Evolutionary conservation across 2,329 filamentous ascomycete species (phyloP), one percentile per base, ranked within the genome.

Genomic region (Pseudophaeomoniella oleicola): DNA sequence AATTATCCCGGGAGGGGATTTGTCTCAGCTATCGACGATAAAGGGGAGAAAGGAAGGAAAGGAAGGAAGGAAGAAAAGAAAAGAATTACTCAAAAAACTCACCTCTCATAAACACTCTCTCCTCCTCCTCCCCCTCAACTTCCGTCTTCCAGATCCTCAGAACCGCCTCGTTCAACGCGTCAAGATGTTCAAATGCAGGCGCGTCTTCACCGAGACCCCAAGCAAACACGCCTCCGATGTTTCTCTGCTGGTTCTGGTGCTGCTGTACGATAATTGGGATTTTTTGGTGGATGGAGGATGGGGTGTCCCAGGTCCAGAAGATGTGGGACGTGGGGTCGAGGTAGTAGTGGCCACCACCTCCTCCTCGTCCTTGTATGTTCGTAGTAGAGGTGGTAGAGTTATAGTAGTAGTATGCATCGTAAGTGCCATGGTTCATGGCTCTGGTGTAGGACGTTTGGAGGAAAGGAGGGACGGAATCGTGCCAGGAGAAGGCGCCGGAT

Each of bases 301-400:
- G 63, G 0, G 75, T 80, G 41, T 86, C 81, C 63, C 76, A 85
- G 0, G 77, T 77, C 81, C 81, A 86, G 68, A 80, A 86, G 18
- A 78, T 51, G 37, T 67, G 57, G 44, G 72, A 62, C 3, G 58
- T 43, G 1, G 51, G 40, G 48, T 86, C 81, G 64, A 71, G 81
- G 55, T 72, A 84, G 51, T 78, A 83, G 50, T 75, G 69, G 0
- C 78, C 81, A 14, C 78, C 80, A 2, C 59, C 55, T 2, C 57
- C 44, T n/a, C n/a, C n/a, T n/a, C n/a, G n/a, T n/a, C n/a, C n/a
- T n/a, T n/a, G n/a, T n/a, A n/a, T n/a, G n/a, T n/a, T n/a, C n/a
- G n/a, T n/a, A n/a, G n/a, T n/a, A n/a, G n/a, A n/a, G n/a, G n/a
- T n/a, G n/a, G n/a, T n/a, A n/a, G n/a, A n/a, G n/a, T n/a, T n/a